Base-by-base conservation (phyloP, 2,329 filamentous ascomycete species). In the Cadophora luteo-olivacea region DNA sequence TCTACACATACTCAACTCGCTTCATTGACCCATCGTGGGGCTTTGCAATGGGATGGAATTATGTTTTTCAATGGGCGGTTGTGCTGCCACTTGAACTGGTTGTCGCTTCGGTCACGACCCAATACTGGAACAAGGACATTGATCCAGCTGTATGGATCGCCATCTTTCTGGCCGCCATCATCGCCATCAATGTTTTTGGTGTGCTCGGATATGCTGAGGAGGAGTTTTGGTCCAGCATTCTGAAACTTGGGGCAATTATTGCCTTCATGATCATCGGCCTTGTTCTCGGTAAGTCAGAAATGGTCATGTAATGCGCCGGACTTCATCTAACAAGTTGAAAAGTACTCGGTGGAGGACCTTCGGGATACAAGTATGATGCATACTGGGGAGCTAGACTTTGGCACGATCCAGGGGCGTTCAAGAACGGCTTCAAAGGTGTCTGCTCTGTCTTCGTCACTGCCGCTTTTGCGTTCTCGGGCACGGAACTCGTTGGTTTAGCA, bases 21-120 rank as follows among this genome's bases (percentile, higher is more conserved):
- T 97, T 97, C 76, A 82, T 97, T n/a, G 94, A 97, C 76, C 94
- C 94, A 0, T 94, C 94, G 0, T 97, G 92, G 93, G 94, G 93
- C 0, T 97, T 97, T 77, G 92, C 93, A 63, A 96, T 97, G 92
- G 93, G 93, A 22, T 97, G 93, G 93, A 97, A 89, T 75, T 97
- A 97, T 78, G 92, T 92, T 5, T 79, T 97, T 71, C 92, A 96
- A 80, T 97, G 94, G 94, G 85, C 97, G 1, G 86, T 93, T 49
- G 89, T 94, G 0, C 80, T 97, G 41, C 94, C 94, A 0, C 84
- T 97, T 52, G 94, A 97, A 79, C 91, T 97, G 67, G 92, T 97
- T 70, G 92, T 93, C 2, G 93, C 93, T 0, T 90, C 92, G 2
- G 87, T 97, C 32, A 97, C 93, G 0, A 89, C 97, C 63, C 84